Percentiles rank a stretch among this genome's conserved stretches.
Evolutionary conservation across 2,329 filamentous ascomycete genomes (phyloP).

Genomic region (Venturia aucupariae): DNA sequence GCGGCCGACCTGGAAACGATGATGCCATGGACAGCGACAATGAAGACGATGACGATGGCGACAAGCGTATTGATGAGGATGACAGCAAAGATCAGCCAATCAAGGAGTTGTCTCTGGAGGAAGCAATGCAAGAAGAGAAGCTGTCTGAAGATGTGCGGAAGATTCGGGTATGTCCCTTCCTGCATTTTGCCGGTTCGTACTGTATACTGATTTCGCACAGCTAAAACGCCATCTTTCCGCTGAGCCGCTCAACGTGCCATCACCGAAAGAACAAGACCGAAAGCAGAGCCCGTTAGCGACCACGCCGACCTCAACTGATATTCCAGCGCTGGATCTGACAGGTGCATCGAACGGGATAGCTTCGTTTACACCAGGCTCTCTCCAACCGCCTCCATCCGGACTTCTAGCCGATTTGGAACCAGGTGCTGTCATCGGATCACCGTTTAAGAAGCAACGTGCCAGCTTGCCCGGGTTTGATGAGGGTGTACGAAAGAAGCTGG

Average conservation of each 20-base stretch:
- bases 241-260: slow-evolving; percentile 44
- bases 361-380: slow-evolving; percentile 15
- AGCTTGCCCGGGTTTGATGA: slow-evolving; percentile 45
- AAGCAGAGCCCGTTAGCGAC: slow-evolving; percentile 18
- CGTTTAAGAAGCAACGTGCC: slow-evolving; percentile 65
- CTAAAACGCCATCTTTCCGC: slow-evolving; percentile 73
- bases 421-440: slow-evolving; percentile 49
- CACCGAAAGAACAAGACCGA: slow-evolving; percentile 8
- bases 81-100: slow-evolving; percentile 33
- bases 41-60: slow-evolving; percentile 55
- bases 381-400: slow-evolving; percentile 23
- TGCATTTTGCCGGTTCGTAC: neutral
- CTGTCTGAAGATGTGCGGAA: slow-evolving; percentile 72
- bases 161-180: slow-evolving; percentile 54
- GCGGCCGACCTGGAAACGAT: slow-evolving; percentile 29
- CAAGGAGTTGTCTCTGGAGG: slow-evolving; percentile 55
- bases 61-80: slow-evolving; percentile 51
- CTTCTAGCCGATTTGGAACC: slow-evolving; percentile 21
- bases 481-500: slow-evolving; percentile 30
- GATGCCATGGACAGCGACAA: slow-evolving; percentile 66
- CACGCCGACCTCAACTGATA: slow-evolving; percentile 7
- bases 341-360: slow-evolving; percentile 13
- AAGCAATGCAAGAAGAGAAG: slow-evolving; percentile 62
- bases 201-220: slow-evolving; percentile 32
- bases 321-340: neutral